phyloP scores from a whole-genome alignment of 106 monocot species.

The Gastrodia elata region DNA sequence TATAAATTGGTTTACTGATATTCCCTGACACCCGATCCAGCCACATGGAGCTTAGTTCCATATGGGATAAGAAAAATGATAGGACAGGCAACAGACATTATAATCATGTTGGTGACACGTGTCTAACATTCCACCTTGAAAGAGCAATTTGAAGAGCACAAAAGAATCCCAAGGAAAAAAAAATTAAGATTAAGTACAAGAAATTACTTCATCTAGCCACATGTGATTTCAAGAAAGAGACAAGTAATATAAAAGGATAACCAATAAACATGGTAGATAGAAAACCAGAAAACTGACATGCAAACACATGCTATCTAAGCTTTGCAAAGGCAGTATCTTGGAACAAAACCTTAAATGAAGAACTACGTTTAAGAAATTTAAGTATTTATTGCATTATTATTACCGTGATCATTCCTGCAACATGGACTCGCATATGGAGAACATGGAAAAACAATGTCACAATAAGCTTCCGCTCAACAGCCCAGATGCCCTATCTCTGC shows the following conservation, averaged over 20 bases:
- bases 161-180: not conserved
- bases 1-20: not conserved
- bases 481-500: slow-evolving; percentile 19
- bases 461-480: slow-evolving; percentile 26
- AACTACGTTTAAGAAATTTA: not conserved
- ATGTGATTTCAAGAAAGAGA: not conserved
- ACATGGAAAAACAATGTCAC: slow-evolving; percentile 15
- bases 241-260: not conserved
- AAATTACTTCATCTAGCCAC: not conserved
- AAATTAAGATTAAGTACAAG: not conserved
- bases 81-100: not conserved
- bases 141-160: not conserved
- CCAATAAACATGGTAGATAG: not conserved
- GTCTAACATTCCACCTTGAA: not conserved
- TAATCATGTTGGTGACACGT: not conserved
- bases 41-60: not conserved
- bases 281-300: not conserved
- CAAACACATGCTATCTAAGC: not conserved
- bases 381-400: slow-evolving; percentile 4
- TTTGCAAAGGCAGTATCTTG: not conserved
- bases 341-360: not conserved
- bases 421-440: not conserved
- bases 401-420: slow-evolving; percentile 2
- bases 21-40: not conserved
- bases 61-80: not conserved